Base-by-base conservation (phyloP, 164 flowering plant species). In the Stephania cephalantha region DNA sequence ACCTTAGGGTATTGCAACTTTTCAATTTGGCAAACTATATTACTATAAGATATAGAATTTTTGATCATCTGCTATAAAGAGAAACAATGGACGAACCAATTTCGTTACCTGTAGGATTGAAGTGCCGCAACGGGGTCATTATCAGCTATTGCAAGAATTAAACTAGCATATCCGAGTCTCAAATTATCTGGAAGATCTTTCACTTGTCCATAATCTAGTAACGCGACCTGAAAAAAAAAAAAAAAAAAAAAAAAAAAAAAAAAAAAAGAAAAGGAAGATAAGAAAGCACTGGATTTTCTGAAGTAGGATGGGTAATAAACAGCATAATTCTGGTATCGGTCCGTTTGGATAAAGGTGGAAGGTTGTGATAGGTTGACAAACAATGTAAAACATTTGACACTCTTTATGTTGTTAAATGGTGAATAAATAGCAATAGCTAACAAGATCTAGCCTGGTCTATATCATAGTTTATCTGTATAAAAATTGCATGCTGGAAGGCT, bases 181-280 rank as follows among this genome's bases (percentile, higher is more conserved):
- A 95, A 75, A 42, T 77, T 53, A 11, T 93, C 89, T 29, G 97
- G 93, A 45, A 95, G 95, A 83, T 93, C 93, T 86, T 93, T 95
- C 83, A 95, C 99, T 86, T 95, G 99, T 75, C 97, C 99, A 79
- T 95, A 95, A 78, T 95, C 99, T 48, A 95, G 88, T 88, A 95
- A 84, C 12, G 92, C 97, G 78, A 95, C 97, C 98, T 95, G 83
- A 77, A 75, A 73, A 11, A 25, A 0, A 25, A n/a, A 13, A 50
- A 30, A 9, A 22, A 64, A 44, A 18, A 45, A 15, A 30, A 48
- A 46, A n/a, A 73, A 44, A 18, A 45, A 29, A 30, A 48, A 46
- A n/a, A 82, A 77, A 73, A 70, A 11, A 15, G 53, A 30, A n/a
- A 46, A 73, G n/a, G 9, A 45, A 29, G 46, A 48, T 22, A n/a